Conservation (phyloP, 139 green algal species). For the Chlorella vulgaris region DNA sequence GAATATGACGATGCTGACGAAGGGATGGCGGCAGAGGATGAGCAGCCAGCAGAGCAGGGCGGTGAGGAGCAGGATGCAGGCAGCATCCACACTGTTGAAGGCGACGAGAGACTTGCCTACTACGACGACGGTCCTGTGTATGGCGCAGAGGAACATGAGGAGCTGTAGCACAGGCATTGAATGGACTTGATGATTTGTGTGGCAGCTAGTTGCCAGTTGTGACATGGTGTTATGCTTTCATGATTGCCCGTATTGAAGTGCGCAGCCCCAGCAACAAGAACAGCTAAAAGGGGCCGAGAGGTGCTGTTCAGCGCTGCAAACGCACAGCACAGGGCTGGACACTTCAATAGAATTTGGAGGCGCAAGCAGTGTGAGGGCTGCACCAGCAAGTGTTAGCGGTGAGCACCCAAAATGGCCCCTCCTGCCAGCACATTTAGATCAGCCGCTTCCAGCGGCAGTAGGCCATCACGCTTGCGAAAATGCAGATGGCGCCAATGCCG, state of each 20-base stretch:
- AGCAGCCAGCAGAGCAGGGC: not conserved
- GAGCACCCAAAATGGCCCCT: too few relatives aligned
- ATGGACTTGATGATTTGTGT: too few relatives aligned
- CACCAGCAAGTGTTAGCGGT: too few relatives aligned
- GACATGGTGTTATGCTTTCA: too few relatives aligned
- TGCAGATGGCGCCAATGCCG: constrained; percentile 6
- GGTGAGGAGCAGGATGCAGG: not conserved
- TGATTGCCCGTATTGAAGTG: too few relatives aligned
- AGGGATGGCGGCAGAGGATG: too few relatives aligned
- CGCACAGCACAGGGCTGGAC: too few relatives aligned
- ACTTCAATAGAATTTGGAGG: too few relatives aligned
- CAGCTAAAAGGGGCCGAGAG: too few relatives aligned
- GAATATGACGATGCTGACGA: not conserved
- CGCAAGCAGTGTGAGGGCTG: not conserved
- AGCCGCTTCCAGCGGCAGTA: constrained; percentile 47
- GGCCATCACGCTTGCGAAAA: constrained; percentile 35
- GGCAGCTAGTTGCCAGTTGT: too few relatives aligned
- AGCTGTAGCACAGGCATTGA: not conserved
- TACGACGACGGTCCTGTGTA: not conserved
- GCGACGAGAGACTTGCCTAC: not conserved
- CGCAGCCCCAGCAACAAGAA: too few relatives aligned
- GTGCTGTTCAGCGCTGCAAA: too few relatives aligned
- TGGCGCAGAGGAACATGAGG: not conserved
- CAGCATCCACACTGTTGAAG: not conserved
- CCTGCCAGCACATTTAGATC: constrained; percentile 14